These are phyloP conservation scores for Rhizophlyctis rosea DNA, from an alignment of 192 early-diverging fungal genomes.

Conservation along the genomic window DNA sequence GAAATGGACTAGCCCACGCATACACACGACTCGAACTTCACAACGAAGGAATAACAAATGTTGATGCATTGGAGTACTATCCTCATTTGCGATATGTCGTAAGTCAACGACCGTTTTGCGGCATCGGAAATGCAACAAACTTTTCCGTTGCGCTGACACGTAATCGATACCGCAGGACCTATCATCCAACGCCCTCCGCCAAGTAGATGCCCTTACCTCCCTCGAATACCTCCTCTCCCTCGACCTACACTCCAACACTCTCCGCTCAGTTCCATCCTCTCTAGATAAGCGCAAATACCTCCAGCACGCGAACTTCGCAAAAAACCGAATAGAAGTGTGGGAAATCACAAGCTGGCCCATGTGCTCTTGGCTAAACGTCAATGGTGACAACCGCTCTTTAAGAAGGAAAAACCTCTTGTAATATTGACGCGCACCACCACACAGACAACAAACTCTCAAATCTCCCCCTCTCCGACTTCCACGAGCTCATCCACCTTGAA, in stretches of 20 bases:
- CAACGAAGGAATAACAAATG: slow-evolving; percentile 36
- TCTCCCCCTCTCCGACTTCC: slow-evolving; percentile 36
- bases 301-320: slow-evolving; percentile 46
- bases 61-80: slow-evolving; percentile 41
- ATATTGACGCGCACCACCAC: background rate
- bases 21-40: slow-evolving; percentile 52
- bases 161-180: slow-evolving; percentile 29
- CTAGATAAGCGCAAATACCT: slow-evolving; percentile 49
- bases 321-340: slow-evolving; percentile 37
- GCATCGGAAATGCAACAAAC: too few species aligned
- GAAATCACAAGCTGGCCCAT: slow-evolving; percentile 40
- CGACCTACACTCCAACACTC: slow-evolving; percentile 41
- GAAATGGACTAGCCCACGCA: slow-evolving; percentile 50
- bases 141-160: slow-evolving; percentile 2
- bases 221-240: slow-evolving; percentile 47
- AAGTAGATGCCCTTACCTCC: slow-evolving; percentile 33
- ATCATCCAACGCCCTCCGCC: slow-evolving; percentile 39
- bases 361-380: slow-evolving; percentile 47
- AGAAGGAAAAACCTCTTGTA: slow-evolving; percentile 3
- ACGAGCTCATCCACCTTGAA: slow-evolving; percentile 45
- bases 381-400: slow-evolving; percentile 46
- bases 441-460: slow-evolving; percentile 47
- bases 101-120: background rate
- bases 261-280: slow-evolving; percentile 34
- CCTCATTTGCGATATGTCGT: slow-evolving; percentile 52